phyloP scores from a whole-genome alignment of 495 filamentous ascomycete species.

The Aspergillus coremiiformis region DNA sequence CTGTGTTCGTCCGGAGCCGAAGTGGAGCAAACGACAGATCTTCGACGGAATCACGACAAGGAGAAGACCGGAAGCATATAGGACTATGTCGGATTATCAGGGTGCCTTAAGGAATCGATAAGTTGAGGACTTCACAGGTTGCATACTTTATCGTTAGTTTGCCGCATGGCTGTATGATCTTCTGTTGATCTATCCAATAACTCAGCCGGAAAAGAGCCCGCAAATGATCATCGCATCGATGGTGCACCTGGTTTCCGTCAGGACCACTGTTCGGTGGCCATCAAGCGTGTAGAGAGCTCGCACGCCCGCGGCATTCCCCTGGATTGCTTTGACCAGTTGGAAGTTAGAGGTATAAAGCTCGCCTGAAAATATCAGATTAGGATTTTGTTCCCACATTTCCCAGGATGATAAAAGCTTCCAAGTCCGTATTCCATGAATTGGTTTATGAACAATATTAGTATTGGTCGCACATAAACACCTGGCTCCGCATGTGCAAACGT shows the following conservation, averaged over 20 bases:
- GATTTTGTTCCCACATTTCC: conserved; percentile 6
- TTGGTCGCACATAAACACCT: conserved; percentile 20
- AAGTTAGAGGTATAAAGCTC: conserved; percentile 15
- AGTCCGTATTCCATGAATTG: conserved; percentile 18
- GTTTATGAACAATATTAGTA: conserved; percentile 14
- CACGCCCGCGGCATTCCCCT: conserved; percentile 15
- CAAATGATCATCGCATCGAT: conserved; percentile 16
- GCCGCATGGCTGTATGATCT: conserved; percentile 21
- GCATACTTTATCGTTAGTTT: conserved; percentile 24
- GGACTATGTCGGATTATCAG: conserved; percentile 17
- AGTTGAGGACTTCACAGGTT: conserved; percentile 24
- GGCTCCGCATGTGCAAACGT: conserved; percentile 16
- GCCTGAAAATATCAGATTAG: conserved; percentile 6
- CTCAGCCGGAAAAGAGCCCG: conserved; percentile 32
- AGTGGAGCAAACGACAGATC: conserved; percentile 22
- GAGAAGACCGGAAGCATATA: conserved; percentile 25
- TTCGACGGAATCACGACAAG: conserved; percentile 25
- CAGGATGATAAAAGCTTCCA: conserved; percentile 21
- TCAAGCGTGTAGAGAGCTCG: conserved; percentile 18
- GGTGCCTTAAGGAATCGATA: conserved; percentile 19
- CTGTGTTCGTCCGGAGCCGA: conserved; percentile 4
- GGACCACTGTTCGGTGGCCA: conserved; percentile 8
- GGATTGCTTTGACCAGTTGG: conserved; percentile 20
- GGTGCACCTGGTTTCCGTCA: background rate
- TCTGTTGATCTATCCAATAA: conserved; percentile 29